A percentile compares a stretch with the other conserved stretches of the same genome.
These are phyloP conservation scores for Tuber aestivum DNA, from an alignment of 495 filamentous ascomycete genomes.

Conservation along the genomic window DNA sequence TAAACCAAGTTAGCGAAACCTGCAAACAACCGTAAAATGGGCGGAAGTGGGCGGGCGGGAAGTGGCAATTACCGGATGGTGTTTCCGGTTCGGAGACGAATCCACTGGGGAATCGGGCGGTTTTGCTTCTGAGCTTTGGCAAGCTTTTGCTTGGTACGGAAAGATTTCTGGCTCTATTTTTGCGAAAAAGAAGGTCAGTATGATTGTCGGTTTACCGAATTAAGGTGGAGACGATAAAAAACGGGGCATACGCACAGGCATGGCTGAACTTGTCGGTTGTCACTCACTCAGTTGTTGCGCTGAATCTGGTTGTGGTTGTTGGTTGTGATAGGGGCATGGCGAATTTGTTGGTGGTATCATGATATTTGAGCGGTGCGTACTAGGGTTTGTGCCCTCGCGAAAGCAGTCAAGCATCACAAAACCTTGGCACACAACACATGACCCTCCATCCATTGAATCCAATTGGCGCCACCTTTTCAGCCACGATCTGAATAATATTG, in stretches of 20 bases:
- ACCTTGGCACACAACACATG: background rate
- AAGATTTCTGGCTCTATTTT: constrained; percentile 90
- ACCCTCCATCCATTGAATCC: background rate
- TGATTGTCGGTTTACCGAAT: background rate
- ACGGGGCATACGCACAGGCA: constrained; percentile 24
- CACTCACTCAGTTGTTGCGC: constrained; percentile 23
- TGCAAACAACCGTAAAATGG: constrained; percentile 15
- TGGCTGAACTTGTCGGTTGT: constrained; percentile 24
- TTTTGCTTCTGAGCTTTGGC: constrained; percentile 99
- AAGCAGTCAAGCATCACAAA: constrained; percentile 17
- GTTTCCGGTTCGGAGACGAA: constrained; percentile 94
- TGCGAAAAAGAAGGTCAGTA: constrained; percentile 19
- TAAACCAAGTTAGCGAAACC: constrained; percentile 19
- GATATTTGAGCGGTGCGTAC: constrained; percentile 12
- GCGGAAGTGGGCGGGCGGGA: background rate
- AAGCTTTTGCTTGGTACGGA: constrained; percentile 99
- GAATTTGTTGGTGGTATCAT: background rate
- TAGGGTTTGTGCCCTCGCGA: constrained; percentile 26
- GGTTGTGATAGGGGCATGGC: constrained; percentile 17
- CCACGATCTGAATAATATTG: background rate
- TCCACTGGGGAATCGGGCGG: constrained; percentile 99
- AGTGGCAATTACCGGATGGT: constrained; percentile 75
- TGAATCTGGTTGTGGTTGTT: constrained; percentile 21
- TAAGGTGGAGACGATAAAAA: background rate
- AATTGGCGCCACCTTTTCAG: background rate